Percentiles rank a stretch among this genome's conserved stretches.
phyloP scores from a whole-genome alignment of 441 rosid genomes.

The Rhodomyrtus psidioides region DNA sequence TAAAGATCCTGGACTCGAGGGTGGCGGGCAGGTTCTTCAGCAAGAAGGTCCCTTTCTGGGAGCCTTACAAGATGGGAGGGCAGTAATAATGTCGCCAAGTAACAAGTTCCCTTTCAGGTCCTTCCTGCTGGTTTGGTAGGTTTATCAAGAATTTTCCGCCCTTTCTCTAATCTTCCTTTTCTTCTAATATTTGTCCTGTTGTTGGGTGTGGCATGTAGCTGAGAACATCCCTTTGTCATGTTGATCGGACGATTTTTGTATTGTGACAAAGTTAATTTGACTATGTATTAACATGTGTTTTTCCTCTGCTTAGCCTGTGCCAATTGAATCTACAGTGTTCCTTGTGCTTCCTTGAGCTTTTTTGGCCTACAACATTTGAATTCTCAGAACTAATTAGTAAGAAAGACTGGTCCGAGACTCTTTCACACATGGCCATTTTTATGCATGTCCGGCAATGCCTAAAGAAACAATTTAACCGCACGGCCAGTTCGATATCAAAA shows the following conservation, averaged over 20 bases:
- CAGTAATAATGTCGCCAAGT: neutral
- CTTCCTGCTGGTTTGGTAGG: neutral
- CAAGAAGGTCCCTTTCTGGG: conserved; percentile 55
- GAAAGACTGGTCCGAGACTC: neutral
- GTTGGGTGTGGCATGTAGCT: neutral
- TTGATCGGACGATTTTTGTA: neutral
- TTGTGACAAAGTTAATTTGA: neutral
- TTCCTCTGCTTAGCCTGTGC: neutral
- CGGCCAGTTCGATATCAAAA: no score
- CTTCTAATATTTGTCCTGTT: neutral
- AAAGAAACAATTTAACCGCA: neutral
- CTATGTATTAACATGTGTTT: neutral
- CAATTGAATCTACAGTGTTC: neutral
- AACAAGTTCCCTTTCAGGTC: neutral
- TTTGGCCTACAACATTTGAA: neutral
- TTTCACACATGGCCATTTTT: neutral
- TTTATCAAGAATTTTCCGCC: neutral
- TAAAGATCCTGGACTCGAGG: conserved; percentile 54
- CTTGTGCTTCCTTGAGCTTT: neutral
- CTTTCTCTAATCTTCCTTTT: neutral
- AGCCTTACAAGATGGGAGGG: conserved; percentile 37
- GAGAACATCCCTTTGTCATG: conserved; percentile 4
- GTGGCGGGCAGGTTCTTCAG: conserved; percentile 62
- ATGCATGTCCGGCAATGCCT: neutral
- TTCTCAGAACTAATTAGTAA: neutral